Percentiles rank a stretch among this genome's conserved stretches.
Evolutionary conservation across 805 yeast species (phyloP).

Genomic region (Saccharomycopsis fermentans): DNA sequence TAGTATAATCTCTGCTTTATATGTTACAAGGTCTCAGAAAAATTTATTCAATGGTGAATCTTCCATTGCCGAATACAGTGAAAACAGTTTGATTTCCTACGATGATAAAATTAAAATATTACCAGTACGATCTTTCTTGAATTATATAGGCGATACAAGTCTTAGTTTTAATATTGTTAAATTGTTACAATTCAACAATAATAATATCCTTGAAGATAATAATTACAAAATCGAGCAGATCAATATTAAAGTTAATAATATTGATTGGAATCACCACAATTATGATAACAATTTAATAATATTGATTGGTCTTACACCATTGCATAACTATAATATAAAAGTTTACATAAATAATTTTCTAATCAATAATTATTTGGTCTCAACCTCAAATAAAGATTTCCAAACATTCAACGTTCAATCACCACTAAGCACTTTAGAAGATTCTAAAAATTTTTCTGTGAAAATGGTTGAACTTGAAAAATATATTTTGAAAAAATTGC

Average conservation of each 20-base stretch:
- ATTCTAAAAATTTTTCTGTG: slow-evolving; percentile 54
- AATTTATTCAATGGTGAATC: slow-evolving; percentile 35
- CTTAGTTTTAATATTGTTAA: slow-evolving; percentile 33
- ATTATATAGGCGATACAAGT: slow-evolving; percentile 42
- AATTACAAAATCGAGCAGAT: slow-evolving; percentile 2
- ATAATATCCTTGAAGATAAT: slow-evolving; percentile 13
- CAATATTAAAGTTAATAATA: slow-evolving; percentile 48
- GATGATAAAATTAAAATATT: slow-evolving; percentile 19
- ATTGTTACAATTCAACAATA: slow-evolving; percentile 28
- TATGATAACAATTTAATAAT: slow-evolving; percentile 41
- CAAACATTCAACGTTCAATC: slow-evolving; percentile 24
- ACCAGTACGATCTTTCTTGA: slow-evolving; percentile 31
- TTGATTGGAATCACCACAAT: slow-evolving; percentile 37
- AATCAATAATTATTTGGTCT: slow-evolving; percentile 14
- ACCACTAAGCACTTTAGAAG: slow-evolving; percentile 55
- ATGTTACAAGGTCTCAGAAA: slow-evolving; percentile 37
- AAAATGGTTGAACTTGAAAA: slow-evolving; percentile 49
- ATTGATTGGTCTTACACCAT: slow-evolving; percentile 55
- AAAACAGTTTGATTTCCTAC: slow-evolving; percentile 18
- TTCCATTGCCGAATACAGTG: slow-evolving; percentile 16
- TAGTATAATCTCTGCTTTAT: slow-evolving; percentile 42
- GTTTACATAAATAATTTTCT: slow-evolving; percentile 27
- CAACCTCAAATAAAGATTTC: slow-evolving; percentile 5
- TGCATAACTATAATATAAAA: slow-evolving; percentile 53
- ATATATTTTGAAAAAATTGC: slow-evolving; percentile 43